Evolutionary conservation across 805 yeast species (phyloP).

Genomic region (Candida dajiaensis): DNA sequence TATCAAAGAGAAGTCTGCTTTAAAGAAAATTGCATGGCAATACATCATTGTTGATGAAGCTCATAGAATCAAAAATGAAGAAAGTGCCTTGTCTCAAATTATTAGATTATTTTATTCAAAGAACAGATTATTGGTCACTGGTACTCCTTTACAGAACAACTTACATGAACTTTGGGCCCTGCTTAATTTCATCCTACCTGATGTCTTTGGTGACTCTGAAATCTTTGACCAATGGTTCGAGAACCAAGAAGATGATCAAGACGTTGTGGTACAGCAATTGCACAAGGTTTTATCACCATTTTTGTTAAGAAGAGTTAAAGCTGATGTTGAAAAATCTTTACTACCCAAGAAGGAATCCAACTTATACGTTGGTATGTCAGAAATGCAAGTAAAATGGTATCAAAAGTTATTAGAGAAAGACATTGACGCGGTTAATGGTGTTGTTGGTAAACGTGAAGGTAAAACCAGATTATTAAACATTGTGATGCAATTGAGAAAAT

Average conservation of each 20-base stretch:
- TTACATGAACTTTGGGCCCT: constrained; percentile 96
- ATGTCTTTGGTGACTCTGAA: constrained; percentile 87
- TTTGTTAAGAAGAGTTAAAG: constrained; percentile 78
- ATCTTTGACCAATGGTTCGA: constrained; percentile 93
- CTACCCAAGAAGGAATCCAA: constrained; percentile 89
- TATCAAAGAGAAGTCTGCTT: constrained; percentile 73
- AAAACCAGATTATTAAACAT: constrained; percentile 87
- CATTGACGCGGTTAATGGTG: constrained; percentile 94
- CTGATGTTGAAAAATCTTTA: constrained; percentile 88
- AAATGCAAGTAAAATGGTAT: constrained; percentile 93
- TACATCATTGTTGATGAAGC: constrained; percentile 94
- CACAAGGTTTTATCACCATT: constrained; percentile 89
- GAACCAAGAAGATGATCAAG: constrained; percentile 54
- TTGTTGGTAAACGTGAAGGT: constrained; percentile 88
- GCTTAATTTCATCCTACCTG: constrained; percentile 84
- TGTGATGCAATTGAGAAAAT: constrained; percentile 94
- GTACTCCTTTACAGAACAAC: constrained; percentile 94
- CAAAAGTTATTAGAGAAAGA: constrained; percentile 84
- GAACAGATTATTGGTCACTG: constrained; percentile 83
- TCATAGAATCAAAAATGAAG: constrained; percentile 93
- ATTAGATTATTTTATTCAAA: constrained; percentile 83
- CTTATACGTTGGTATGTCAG: constrained; percentile 89
- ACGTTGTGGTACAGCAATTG: constrained; percentile 77
- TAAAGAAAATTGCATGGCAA: constrained; percentile 87
- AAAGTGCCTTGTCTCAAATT: constrained; percentile 85